Conservation (phyloP, 2,329 filamentous ascomycete species). For the Fusarium euwallaceae region DNA sequence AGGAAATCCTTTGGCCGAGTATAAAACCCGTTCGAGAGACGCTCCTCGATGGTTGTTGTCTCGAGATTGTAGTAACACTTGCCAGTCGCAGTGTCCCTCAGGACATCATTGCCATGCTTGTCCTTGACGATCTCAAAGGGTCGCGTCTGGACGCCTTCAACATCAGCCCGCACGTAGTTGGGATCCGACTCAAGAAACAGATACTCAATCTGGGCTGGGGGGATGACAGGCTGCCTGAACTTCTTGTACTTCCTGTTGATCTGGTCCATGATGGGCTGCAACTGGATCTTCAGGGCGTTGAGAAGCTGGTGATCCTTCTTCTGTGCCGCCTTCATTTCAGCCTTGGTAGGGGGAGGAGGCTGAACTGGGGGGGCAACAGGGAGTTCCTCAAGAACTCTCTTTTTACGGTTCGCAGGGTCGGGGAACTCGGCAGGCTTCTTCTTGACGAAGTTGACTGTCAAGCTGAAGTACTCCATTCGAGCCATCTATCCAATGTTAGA, state of each 20-base stretch:
- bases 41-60: conserved; percentile 91
- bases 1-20: conserved; percentile 91
- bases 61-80: conserved; percentile 98
- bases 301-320: conserved; percentile 86
- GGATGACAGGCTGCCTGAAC: conserved; percentile 85
- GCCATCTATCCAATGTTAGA: conserved; percentile 56
- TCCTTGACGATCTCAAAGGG: conserved; percentile 87
- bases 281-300: conserved; percentile 87
- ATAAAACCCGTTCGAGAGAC: conserved; percentile 97
- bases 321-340: conserved; percentile 83
- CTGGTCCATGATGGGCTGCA: conserved; percentile 98
- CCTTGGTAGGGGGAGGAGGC: conserved; percentile 77
- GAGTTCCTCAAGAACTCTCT: conserved; percentile 82
- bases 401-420: conserved; percentile 87
- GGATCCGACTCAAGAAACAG: conserved; percentile 88
- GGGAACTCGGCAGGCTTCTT: conserved; percentile 89
- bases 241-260: conserved; percentile 91
- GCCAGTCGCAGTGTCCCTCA: conserved; percentile 79
- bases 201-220: conserved; percentile 80
- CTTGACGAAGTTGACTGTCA: conserved; percentile 80
- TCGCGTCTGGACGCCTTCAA: conserved; percentile 68
- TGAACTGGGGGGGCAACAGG: conserved; percentile 80
- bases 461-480: conserved; percentile 84
- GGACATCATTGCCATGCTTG: conserved; percentile 80
- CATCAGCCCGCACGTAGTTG: conserved; percentile 71